Conservation (phyloP, 129 eudicot species). For the Flaveria ramosissima region DNA sequence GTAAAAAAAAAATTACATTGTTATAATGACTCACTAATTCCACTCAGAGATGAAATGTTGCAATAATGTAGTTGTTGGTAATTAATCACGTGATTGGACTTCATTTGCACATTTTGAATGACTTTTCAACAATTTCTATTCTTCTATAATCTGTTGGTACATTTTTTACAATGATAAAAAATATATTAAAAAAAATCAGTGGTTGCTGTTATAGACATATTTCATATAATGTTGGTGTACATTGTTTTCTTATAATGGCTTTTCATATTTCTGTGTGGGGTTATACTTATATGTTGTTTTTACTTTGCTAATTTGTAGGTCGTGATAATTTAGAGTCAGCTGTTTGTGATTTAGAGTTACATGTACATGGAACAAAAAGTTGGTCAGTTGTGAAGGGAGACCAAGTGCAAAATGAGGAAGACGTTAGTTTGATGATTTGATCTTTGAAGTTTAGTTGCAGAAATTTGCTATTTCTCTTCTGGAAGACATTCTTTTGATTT, state of each 20-base stretch:
- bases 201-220: too few relatives aligned
- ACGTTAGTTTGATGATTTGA: neutral
- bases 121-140: too few relatives aligned
- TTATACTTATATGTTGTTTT: neutral
- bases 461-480: neutral
- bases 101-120: too few relatives aligned
- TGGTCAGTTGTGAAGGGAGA: conserved; percentile 8
- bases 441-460: neutral
- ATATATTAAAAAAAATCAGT: too few relatives aligned
- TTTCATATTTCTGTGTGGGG: neutral
- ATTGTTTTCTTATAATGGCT: neutral
- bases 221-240: too few relatives aligned
- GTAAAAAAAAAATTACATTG: neutral
- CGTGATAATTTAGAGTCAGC: conserved; percentile 8
- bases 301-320: neutral
- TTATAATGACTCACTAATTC: neutral
- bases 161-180: too few relatives aligned
- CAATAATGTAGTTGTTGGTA: too few relatives aligned
- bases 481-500: neutral
- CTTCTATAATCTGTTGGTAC: too few relatives aligned
- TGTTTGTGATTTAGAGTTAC: neutral
- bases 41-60: too few relatives aligned
- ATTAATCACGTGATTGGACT: too few relatives aligned
- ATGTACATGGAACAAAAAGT: neutral
- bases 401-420: neutral